Evolutionary conservation across 805 yeast species (phyloP).

Genomic region (Debaryomyces prosopidis): DNA sequence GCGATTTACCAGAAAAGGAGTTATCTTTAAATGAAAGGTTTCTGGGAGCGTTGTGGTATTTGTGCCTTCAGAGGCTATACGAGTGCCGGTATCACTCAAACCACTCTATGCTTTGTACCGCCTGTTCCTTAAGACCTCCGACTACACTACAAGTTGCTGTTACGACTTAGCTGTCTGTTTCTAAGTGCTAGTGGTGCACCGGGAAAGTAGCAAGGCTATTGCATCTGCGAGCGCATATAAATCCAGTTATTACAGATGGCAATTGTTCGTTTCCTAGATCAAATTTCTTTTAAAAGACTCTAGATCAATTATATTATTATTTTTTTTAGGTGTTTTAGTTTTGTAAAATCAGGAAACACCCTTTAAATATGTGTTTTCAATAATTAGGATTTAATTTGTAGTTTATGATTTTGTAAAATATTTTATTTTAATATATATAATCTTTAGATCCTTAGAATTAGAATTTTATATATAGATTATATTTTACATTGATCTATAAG

Average conservation of each 20-base stretch:
- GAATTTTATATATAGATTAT: not conserved
- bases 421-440: not conserved
- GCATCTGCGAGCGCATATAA: not conserved
- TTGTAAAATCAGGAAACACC: conserved; percentile 5
- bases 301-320: not conserved
- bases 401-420: not conserved
- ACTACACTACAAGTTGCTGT: too few relatives aligned
- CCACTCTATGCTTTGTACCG: too few relatives aligned
- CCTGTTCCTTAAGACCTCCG: too few relatives aligned
- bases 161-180: too few relatives aligned
- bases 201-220: not conserved
- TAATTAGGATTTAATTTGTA: not conserved
- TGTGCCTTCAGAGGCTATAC: too few relatives aligned
- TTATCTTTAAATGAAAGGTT: not conserved
- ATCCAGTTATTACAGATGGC: not conserved
- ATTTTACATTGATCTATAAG: not conserved
- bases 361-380: conserved; percentile 4
- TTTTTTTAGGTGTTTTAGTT: conserved; percentile 1
- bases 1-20: not conserved
- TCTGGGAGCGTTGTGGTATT: not conserved
- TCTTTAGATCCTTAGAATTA: not conserved
- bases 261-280: not conserved
- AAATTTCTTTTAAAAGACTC: conserved; percentile 1
- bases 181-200: too few relatives aligned
- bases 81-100: too few relatives aligned